Percentiles rank a stretch among this genome's conserved stretches.
Conservation (phyloP, 768 basidiomycete genomes). For the Fistulinella prunicolor region DNA sequence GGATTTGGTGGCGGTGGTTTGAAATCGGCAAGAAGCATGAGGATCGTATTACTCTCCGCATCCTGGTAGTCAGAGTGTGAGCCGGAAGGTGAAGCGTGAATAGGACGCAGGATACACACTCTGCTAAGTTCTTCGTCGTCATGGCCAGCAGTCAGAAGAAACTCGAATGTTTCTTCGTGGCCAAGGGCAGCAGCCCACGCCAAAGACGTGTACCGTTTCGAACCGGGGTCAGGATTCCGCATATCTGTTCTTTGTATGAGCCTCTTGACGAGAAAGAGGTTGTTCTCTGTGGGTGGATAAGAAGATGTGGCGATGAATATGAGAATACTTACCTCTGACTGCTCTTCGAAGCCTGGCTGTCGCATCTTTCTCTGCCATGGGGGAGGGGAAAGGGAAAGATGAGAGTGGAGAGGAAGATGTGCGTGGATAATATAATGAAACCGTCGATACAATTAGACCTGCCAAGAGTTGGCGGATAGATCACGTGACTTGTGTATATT, state of each 20-base stretch:
- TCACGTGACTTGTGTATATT: constrained; percentile 27
- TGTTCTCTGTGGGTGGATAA: constrained; percentile 68
- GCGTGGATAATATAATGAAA: constrained; percentile 20
- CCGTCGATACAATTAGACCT: constrained; percentile 23
- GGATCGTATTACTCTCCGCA: constrained; percentile 87
- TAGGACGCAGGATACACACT: constrained; percentile 45
- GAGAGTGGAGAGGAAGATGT: constrained; percentile 20
- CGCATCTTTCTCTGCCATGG: constrained; percentile 83
- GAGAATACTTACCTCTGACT: constrained; percentile 58
- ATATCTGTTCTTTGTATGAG: constrained; percentile 84
- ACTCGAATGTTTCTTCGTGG: constrained; percentile 92
- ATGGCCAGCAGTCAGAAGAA: constrained; percentile 78
- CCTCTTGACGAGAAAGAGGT: constrained; percentile 87
- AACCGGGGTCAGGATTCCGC: constrained; percentile 81
- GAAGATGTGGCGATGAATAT: background rate
- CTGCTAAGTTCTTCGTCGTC: constrained; percentile 91
- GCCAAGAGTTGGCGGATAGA: constrained; percentile 7
- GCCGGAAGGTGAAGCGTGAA: constrained; percentile 10
- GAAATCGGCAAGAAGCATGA: constrained; percentile 88
- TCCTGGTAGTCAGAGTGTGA: constrained; percentile 52
- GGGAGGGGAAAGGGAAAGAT: too few species aligned
- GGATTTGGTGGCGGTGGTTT: constrained; percentile 50
- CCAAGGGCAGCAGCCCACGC: constrained; percentile 91
- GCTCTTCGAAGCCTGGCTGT: constrained; percentile 72
- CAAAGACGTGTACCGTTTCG: constrained; percentile 78